Evolutionary conservation across 208 protist species (phyloP).

Genomic region (Wallacemonas sp.): DNA sequence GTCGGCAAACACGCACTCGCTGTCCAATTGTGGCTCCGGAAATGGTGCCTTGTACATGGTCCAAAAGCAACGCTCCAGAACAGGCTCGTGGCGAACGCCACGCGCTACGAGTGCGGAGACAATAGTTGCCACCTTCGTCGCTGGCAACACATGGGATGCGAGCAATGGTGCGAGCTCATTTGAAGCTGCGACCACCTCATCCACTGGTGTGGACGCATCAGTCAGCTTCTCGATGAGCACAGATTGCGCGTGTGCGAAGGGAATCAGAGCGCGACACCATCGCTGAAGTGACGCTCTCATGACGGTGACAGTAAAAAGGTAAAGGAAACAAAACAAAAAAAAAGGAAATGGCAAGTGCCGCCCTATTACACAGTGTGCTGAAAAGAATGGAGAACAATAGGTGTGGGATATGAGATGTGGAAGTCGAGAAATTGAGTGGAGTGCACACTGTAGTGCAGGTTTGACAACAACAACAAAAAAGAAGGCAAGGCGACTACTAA

Average conservation of each 20-base stretch:
- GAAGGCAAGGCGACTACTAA: no score
- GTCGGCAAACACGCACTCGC: conserved; percentile 26
- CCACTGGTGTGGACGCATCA: background rate
- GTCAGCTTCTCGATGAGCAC: background rate
- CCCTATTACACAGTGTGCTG: no score
- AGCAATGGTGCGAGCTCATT: background rate
- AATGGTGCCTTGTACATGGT: conserved; percentile 55
- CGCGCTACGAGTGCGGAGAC: conserved; percentile 22
- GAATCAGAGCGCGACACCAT: background rate
- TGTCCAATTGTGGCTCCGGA: background rate
- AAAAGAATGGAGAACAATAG: no score
- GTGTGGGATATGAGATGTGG: no score
- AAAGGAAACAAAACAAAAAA: no score
- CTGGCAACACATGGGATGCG: background rate
- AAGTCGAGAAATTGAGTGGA: no score
- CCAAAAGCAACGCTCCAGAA: conserved; percentile 64
- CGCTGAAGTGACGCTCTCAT: background rate
- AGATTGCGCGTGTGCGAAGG: background rate
- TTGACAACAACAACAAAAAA: no score
- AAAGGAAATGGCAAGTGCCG: no score
- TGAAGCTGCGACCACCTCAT: conserved; percentile 1
- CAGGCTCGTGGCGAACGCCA: conserved; percentile 60
- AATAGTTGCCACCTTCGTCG: background rate
- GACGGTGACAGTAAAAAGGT: no score
- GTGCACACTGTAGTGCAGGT: no score